Conservation (phyloP, 495 filamentous ascomycete genomes). For the Penicillium desertorum region DNA sequence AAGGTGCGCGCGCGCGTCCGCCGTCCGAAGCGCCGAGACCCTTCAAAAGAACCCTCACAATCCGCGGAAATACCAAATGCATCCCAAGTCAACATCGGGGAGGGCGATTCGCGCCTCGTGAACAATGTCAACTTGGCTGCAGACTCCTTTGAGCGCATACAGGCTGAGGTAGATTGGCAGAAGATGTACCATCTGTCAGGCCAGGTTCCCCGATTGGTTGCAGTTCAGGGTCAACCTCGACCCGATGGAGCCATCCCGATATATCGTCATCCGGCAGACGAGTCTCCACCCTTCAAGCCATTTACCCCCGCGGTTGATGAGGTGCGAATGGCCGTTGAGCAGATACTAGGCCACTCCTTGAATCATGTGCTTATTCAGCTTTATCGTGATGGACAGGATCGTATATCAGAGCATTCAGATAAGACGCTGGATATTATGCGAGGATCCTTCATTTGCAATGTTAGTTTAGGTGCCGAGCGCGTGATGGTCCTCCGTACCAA, state of each 20-base stretch:
- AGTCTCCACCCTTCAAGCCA: slow-evolving; percentile 72
- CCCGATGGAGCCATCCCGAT: slow-evolving; percentile 79
- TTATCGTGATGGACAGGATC: slow-evolving; percentile 87
- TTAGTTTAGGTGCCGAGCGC: slow-evolving; percentile 87
- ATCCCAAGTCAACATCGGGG: slow-evolving; percentile 55
- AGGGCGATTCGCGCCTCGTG: slow-evolving; percentile 79
- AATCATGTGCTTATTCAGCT: slow-evolving; percentile 94
- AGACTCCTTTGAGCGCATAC: slow-evolving; percentile 68
- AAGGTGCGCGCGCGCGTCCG: slow-evolving; percentile 33
- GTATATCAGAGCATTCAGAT: slow-evolving; percentile 95
- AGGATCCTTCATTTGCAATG: slow-evolving; percentile 81
- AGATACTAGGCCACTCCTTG: slow-evolving; percentile 71
- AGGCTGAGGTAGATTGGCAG: slow-evolving; percentile 80
- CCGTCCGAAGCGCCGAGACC: slow-evolving; percentile 34
- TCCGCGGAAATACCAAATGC: slow-evolving; percentile 19
- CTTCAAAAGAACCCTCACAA: slow-evolving; percentile 22
- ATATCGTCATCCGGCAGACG: slow-evolving; percentile 92
- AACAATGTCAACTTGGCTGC: slow-evolving; percentile 59
- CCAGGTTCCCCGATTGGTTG: slow-evolving; percentile 90
- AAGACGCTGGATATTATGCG: slow-evolving; percentile 91
- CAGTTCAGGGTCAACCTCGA: slow-evolving; percentile 74
- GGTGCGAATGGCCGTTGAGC: slow-evolving; percentile 66
- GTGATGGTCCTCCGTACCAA: slow-evolving; percentile 91
- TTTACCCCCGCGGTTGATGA: slow-evolving; percentile 71
- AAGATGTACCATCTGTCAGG: slow-evolving; percentile 91